phyloP scores from a whole-genome alignment of 768 basidiomycete genomes.

The Lactarius evosmus region DNA sequence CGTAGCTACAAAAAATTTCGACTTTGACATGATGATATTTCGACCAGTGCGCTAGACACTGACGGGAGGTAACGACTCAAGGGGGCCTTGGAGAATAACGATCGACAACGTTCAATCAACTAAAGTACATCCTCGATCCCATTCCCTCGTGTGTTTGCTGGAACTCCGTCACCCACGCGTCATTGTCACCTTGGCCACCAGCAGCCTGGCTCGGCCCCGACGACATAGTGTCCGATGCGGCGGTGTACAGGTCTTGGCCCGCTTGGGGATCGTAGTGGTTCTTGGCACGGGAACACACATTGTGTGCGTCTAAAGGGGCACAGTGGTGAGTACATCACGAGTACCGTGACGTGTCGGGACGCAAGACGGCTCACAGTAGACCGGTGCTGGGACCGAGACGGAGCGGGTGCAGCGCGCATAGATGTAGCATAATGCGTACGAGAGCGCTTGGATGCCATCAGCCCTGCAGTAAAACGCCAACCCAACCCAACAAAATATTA shows the following conservation, averaged over 20 bases:
- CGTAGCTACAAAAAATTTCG: too few species aligned
- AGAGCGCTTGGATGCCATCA: slow-evolving; percentile 63
- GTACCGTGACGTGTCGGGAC: too few species aligned
- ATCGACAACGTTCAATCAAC: slow-evolving; percentile 18
- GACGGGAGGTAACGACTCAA: too few species aligned
- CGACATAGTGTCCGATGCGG: slow-evolving; percentile 35
- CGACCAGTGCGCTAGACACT: too few species aligned
- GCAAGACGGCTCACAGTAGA: too few species aligned
- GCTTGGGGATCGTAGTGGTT: slow-evolving; percentile 69
- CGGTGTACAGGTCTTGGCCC: slow-evolving; percentile 53
- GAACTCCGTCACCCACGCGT: slow-evolving; percentile 41
- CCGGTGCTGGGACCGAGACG: slow-evolving; percentile 77
- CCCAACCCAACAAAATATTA: too few species aligned
- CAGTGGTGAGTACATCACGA: too few species aligned
- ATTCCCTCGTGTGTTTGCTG: slow-evolving; percentile 52
- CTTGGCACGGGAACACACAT: slow-evolving; percentile 69
- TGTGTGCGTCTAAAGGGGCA: slow-evolving; percentile 59
- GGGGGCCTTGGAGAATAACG: background rate
- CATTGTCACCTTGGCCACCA: slow-evolving; percentile 30
- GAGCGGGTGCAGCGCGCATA: slow-evolving; percentile 80
- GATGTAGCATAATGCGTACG: slow-evolving; percentile 74
- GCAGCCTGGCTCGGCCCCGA: background rate
- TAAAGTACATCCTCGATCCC: slow-evolving; percentile 37
- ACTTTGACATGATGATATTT: too few species aligned
- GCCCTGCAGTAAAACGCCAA: slow-evolving; percentile 38